Evolutionary conservation across 257 asterid genomes (phyloP).

Genomic region (Rehmannia glutinosa): DNA sequence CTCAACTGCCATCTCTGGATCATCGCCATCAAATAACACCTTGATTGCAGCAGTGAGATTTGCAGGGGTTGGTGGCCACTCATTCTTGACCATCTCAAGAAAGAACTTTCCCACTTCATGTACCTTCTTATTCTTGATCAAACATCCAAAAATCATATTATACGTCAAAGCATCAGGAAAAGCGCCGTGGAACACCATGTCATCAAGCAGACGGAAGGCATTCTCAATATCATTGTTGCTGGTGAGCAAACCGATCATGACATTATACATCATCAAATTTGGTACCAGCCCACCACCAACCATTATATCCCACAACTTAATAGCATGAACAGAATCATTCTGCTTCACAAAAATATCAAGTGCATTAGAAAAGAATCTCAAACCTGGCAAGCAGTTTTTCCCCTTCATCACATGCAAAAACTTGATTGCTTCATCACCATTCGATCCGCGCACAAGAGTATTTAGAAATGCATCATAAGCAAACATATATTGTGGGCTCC

Average conservation of each 20-base stretch:
- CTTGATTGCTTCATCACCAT: conserved; percentile 59
- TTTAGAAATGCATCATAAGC: conserved; percentile 64
- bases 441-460: conserved; percentile 51
- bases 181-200: conserved; percentile 65
- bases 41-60: conserved; percentile 54
- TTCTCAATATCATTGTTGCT: conserved; percentile 41
- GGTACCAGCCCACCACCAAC: conserved; percentile 49
- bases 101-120: conserved; percentile 51
- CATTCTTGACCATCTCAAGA: conserved; percentile 70
- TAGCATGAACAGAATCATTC: conserved; percentile 49
- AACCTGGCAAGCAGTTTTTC: conserved; percentile 69
- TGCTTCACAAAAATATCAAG: conserved; percentile 51
- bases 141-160: conserved; percentile 56
- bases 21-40: conserved; percentile 56
- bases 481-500: conserved; percentile 54
- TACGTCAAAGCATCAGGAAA: conserved; percentile 67
- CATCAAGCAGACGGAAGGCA: conserved; percentile 58
- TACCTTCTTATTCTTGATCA: conserved; percentile 55
- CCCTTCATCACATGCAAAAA: conserved; percentile 65
- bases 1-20: conserved; percentile 66
- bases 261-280: conserved; percentile 50
- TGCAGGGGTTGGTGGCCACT: conserved; percentile 57
- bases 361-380: conserved; percentile 64
- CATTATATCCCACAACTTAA: conserved; percentile 62
- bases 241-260: conserved; percentile 52